Base-by-base conservation (phyloP, 768 basidiomycete genomes). In the Neoboletus subvelutipes region DNA sequence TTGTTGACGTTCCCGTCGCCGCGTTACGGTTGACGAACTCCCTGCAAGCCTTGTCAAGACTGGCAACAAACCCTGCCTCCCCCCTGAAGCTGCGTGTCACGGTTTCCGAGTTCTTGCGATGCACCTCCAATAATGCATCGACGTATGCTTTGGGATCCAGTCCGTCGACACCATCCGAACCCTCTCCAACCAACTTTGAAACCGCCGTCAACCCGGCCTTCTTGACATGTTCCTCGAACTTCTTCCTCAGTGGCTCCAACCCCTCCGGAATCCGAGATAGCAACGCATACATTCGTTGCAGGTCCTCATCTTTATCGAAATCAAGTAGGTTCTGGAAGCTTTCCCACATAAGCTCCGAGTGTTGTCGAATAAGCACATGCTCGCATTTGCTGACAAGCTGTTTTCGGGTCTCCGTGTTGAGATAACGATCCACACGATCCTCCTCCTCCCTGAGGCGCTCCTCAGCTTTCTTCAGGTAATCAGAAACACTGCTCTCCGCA, bases 151-250 rank as follows among this genome's bases (percentile, higher is more conserved):
- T 97, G 26, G 96, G 92, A 69, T 97, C 95, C 62, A 93, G 75
- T 10, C 83, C 74, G 17, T 89, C 85, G 4, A 81, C 78, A 46
- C 75, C 71, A 29, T 77, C 81, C 18, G 73, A 69, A 45, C 85
- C 87, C 45, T 80, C 80, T 50, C 83, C 76, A 11, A 78, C 77
- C 28, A 87, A 71, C 68, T 88, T 91, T 46, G 87, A 83, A 26
- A 98, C 88, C 1, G 92, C 89, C 28, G 83, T 82, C 56, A 92
- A 71, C 29, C 96, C 96, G 15, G 91, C 85, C 66, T 85, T 84
- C 81, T 96, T 97, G 69, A 98, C 96, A 71, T 97, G 94, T 63
- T 90, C 88, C 75, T 95, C 95, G 67, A 98, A 99, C 67, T 85
- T 88, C 79, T 90, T 90, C 65, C 93, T 83, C 52, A 98, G 74